Conservation (phyloP, 805 yeast genomes). For the Kodamaea fukazawae region DNA sequence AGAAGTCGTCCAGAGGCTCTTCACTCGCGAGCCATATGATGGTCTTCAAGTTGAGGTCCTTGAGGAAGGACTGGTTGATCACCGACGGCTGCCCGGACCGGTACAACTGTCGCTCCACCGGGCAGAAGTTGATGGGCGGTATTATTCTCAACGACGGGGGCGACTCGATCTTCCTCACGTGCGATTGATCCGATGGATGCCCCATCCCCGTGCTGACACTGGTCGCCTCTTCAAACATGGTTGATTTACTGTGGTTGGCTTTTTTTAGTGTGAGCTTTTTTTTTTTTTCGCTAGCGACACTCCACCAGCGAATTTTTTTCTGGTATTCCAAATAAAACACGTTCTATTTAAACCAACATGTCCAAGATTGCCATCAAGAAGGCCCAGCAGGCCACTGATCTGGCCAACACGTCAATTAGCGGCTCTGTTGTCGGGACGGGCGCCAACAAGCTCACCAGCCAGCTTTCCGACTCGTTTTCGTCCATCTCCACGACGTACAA, state of each 20-base stretch:
- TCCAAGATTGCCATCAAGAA: slow-evolving; percentile 31
- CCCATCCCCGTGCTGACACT: too few relatives aligned
- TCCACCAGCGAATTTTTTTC: too few relatives aligned
- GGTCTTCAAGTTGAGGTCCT: slow-evolving; percentile 69
- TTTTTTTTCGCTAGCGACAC: too few relatives aligned
- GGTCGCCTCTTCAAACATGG: too few relatives aligned
- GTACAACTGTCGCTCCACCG: slow-evolving; percentile 84
- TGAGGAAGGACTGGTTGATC: slow-evolving; percentile 83
- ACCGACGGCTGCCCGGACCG: slow-evolving; percentile 94
- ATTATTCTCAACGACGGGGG: slow-evolving; percentile 70
- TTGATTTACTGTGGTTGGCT: too few relatives aligned
- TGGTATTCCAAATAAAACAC: slow-evolving; percentile 6
- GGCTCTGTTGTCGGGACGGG: not conserved
- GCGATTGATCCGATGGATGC: not conserved
- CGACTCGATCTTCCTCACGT: slow-evolving; percentile 23
- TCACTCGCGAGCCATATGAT: slow-evolving; percentile 94
- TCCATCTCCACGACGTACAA: slow-evolving; percentile 35
- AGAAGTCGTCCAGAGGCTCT: slow-evolving; percentile 86
- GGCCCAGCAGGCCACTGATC: slow-evolving; percentile 17
- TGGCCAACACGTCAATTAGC: slow-evolving; percentile 1
- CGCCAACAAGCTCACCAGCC: slow-evolving; percentile 10
- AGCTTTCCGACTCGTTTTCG: slow-evolving; percentile 23
- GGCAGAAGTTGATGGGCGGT: slow-evolving; percentile 94
- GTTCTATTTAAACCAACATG: slow-evolving; percentile 21
- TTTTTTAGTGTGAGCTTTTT: too few relatives aligned